A percentile compares a stretch with the other conserved stretches of the same genome.
Conservation (phyloP, 1,139 yeast genomes). For the Geotrichum reessii region DNA sequence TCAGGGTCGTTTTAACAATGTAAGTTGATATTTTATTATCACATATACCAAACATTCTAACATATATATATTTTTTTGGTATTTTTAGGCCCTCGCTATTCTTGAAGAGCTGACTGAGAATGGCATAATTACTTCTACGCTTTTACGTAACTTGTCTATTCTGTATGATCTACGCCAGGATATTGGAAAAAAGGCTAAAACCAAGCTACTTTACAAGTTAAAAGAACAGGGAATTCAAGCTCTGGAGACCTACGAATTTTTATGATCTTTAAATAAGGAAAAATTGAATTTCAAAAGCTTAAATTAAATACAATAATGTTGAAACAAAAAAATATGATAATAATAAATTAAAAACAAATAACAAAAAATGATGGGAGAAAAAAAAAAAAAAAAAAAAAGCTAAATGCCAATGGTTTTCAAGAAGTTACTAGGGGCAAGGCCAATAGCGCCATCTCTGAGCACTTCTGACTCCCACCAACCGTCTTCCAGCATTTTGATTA, state of each 20-base stretch:
- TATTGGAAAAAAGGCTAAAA: slow-evolving; percentile 19
- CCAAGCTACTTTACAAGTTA: slow-evolving; percentile 5
- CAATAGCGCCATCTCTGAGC: slow-evolving; percentile 48
- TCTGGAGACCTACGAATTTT: slow-evolving; percentile 17
- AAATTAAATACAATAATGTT: not conserved
- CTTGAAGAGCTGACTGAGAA: slow-evolving; percentile 31
- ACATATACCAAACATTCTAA: not conserved
- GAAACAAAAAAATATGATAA: not conserved
- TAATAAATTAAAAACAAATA: not conserved
- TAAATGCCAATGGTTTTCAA: slow-evolving; percentile 21
- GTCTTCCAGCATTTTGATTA: slow-evolving; percentile 73
- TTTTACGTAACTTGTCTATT: slow-evolving; percentile 29
- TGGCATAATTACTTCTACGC: slow-evolving; percentile 23
- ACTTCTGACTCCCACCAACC: slow-evolving; percentile 89
- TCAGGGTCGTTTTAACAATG: slow-evolving; percentile 41
- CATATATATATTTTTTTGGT: not conserved
- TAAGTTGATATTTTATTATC: not conserved
- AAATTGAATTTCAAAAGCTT: not conserved
- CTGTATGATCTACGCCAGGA: slow-evolving; percentile 30
- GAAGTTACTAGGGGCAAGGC: slow-evolving; percentile 79
- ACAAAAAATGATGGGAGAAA: not conserved
- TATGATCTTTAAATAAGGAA: not conserved
- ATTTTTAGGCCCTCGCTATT: slow-evolving; percentile 37
- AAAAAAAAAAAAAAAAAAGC: not conserved
- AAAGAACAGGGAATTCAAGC: slow-evolving; percentile 15